A percentile compares a stretch with the other conserved stretches of the same genome.
These are phyloP conservation scores for Rhodotorula graminis DNA, from an alignment of 768 basidiomycete species.

Conservation along the genomic window DNA sequence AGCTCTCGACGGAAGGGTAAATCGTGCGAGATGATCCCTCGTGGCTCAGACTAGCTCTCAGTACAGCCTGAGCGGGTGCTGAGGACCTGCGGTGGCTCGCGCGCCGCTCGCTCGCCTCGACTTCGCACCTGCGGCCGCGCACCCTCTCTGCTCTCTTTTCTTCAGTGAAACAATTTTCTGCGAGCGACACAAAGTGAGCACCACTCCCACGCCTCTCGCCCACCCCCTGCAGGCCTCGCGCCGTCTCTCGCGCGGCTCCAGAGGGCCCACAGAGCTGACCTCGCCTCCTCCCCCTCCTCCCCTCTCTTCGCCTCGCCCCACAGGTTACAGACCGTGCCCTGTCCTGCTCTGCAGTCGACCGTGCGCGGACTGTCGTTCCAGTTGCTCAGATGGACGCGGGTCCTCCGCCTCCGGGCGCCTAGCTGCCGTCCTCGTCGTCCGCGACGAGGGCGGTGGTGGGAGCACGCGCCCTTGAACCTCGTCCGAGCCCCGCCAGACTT, in stretches of 20 bases:
- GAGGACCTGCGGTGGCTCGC: too few relatives aligned
- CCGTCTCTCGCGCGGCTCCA: background rate
- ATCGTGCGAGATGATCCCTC: too few relatives aligned
- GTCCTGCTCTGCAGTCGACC: slow-evolving; percentile 1
- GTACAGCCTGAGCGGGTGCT: too few relatives aligned
- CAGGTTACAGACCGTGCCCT: background rate
- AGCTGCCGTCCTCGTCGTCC: background rate
- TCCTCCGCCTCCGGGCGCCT: slow-evolving; percentile 31
- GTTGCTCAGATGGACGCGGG: slow-evolving; percentile 27
- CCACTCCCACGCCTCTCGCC: background rate
- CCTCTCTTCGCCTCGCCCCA: too few relatives aligned
- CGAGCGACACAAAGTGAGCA: background rate
- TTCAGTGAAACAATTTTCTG: background rate
- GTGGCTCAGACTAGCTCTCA: too few relatives aligned
- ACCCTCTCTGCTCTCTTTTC: background rate
- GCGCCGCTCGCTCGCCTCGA: too few relatives aligned
- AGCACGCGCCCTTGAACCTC: slow-evolving; percentile 32
- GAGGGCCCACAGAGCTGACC: background rate
- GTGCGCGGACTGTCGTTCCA: slow-evolving; percentile 34
- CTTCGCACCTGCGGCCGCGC: too few relatives aligned
- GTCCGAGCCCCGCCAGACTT: slow-evolving; percentile 5
- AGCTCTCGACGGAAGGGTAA: too few relatives aligned
- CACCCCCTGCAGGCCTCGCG: background rate
- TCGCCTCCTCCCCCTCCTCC: background rate
- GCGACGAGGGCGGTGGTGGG: background rate